Conservation (phyloP, 1,284 basidiomycete species). For the Pseudozyma pruni region DNA sequence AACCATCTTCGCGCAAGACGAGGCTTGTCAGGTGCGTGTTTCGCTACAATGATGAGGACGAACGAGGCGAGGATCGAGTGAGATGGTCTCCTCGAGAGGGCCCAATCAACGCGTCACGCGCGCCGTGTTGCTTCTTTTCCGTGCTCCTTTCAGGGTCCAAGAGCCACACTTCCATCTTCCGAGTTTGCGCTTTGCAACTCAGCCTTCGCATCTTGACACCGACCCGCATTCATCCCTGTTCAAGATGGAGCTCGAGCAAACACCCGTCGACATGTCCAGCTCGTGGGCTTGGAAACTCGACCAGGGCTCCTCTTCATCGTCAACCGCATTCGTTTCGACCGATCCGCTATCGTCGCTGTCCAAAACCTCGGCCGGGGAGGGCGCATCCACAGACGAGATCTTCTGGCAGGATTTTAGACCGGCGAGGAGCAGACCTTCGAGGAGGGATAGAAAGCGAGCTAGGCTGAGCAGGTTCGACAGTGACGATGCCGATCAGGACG, state of each 20-base stretch:
- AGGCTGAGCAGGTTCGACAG: conserved; percentile 27
- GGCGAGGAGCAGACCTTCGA: background rate
- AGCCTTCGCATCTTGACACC: background rate
- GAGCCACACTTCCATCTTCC: conserved; percentile 2
- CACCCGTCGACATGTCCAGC: no score
- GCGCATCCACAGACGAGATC: conserved; percentile 12
- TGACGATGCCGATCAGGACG: conserved; percentile 2
- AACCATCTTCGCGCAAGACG: background rate
- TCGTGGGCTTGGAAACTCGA: conserved; percentile 37
- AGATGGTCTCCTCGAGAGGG: background rate
- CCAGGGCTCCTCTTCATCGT: conserved; percentile 13
- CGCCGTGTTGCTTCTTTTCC: conserved; percentile 9
- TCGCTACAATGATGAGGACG: background rate
- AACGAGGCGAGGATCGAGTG: background rate
- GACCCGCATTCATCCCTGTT: background rate
- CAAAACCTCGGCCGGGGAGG: background rate
- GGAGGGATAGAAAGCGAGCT: conserved; percentile 5
- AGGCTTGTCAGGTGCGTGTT: no score
- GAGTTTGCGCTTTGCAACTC: background rate
- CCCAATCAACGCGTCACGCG: conserved; percentile 29
- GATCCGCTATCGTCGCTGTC: conserved; percentile 25
- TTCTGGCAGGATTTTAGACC: conserved; percentile 30
- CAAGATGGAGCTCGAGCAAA: no score
- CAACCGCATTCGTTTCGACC: background rate
- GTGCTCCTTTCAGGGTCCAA: conserved; percentile 13